Evolutionary conservation across 164 flowering plant genomes (phyloP), one percentile per base, ranked within the genome.

Genomic region (Hamamelis virginiana): DNA sequence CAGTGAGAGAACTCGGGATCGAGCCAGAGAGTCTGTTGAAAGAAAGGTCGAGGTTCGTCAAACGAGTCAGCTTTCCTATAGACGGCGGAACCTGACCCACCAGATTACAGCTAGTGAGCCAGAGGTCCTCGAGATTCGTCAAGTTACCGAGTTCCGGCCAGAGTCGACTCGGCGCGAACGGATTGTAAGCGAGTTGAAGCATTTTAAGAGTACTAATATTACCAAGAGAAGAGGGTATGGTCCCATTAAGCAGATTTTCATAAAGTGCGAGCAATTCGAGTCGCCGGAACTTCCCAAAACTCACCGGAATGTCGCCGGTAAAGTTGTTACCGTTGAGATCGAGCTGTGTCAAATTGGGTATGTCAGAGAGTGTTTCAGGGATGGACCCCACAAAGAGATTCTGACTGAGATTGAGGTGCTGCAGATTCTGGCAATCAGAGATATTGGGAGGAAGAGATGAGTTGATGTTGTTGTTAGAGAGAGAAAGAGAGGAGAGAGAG

Each of bases 1-100:
- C 44, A 3, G 76, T 72, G 56, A 88, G 22, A 33, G 79, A 78
- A 15, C 61, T 69, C 56, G 92, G 89, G 27, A 88, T 78, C 12
- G 79, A 43, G 25, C 93, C 93, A 13, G 66, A 65, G 63, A 88
- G 78, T 1, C 67, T 52, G 47, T 88, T 88, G 4, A 13, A 25
- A 12, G 89, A 81, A 75, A 89, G 65, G 73, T 89, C 91, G 4
- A 89, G 66, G 68, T 83, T 79, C 51, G 5, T 44, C n/a, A 88
- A 69, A 50, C 67, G 72, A 48, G 68, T 71, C 21, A 86, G 59
- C 33, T 76, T 58, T 6, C 83, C 75, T 10, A 88, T 47, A 25
- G 52, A 67, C 1, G 25, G 61, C 55, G 93, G 91, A 55, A 89
- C 81, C 14, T 65, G 62, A 46, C 92, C 92, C 25, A 74, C 75